Evolutionary conservation across 768 basidiomycete species (phyloP), one percentile per base, ranked within the genome.

Genomic region (Trametes cinnabarina): DNA sequence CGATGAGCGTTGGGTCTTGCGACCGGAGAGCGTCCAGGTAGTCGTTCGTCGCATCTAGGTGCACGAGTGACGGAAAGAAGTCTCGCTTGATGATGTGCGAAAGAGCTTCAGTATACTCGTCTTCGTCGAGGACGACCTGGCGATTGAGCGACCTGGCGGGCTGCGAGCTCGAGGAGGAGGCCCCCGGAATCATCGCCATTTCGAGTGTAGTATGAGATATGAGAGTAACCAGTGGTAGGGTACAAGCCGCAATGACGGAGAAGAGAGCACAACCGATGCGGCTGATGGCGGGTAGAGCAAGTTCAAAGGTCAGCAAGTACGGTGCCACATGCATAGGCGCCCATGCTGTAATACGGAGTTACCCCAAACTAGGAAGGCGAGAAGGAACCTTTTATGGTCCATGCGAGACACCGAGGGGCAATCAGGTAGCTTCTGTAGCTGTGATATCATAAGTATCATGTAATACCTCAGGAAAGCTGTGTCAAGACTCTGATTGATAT

Each of bases 21-120:
- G 85, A 78, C 42, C 82, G 80, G 39, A 93, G 74, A 3, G 93
- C 93, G 59, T 89, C 86, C 22, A 96, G 82, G 73, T 94, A 94
- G 56, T 79, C 81, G 69, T 95, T 93, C 30, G 92, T 90, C 19
- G 92, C 90, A 65, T 95, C 91, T 25, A 96, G 81, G 65, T 92
- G 91, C 17, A 88, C 84, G 10, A 98, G 82, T 12, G 92, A 92
- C 0, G 97, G 97, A 68, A 98, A 99, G 81, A 99, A 99, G 74
- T 98, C 96, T 47, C 97, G 87, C 37, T 92, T 90, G 66, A 98
- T 98, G 66, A 98, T 98, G 46, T 86, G 82, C 11, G 92, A 92
- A 20, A 99, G 79, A 1, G 90, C 90, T 44, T 83, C 85, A 2
- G 93, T 94, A 71, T 98, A 98, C 69, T 94, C 93, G 62, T 98